Evolutionary conservation across 306 rosid species (phyloP).

Genomic region (Vigna trinervia): DNA sequence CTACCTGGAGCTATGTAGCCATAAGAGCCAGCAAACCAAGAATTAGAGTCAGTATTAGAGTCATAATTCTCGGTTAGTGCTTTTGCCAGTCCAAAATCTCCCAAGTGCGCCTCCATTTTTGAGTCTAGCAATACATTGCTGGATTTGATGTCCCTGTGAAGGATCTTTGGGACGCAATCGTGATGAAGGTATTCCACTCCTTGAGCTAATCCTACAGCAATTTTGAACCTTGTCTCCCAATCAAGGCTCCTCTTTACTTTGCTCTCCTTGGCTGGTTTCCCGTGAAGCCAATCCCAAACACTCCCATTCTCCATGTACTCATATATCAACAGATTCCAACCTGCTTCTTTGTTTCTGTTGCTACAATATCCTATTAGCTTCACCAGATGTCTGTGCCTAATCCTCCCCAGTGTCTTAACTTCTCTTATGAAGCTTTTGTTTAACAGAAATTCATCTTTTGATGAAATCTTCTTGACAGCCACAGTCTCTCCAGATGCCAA

Average conservation of each 20-base stretch:
- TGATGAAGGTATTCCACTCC: constrained; percentile 95
- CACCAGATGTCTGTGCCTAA: constrained; percentile 89
- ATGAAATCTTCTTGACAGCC: constrained; percentile 85
- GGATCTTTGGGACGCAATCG: constrained; percentile 84
- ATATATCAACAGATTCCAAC: constrained; percentile 79
- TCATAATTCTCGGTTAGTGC: constrained; percentile 65
- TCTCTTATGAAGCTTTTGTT: constrained; percentile 84
- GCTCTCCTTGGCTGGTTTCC: constrained; percentile 47
- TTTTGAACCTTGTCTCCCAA: constrained; percentile 86
- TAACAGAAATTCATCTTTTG: constrained; percentile 74
- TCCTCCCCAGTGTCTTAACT: constrained; percentile 89
- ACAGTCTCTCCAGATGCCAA: constrained; percentile 70
- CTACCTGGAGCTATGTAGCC: constrained; percentile 98
- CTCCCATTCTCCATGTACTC: constrained; percentile 95
- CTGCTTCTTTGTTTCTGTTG: constrained; percentile 65
- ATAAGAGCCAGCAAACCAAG: constrained; percentile 88
- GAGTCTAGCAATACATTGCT: constrained; percentile 87
- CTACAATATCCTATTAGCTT: constrained; percentile 86
- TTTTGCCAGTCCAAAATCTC: constrained; percentile 95
- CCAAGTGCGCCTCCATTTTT: constrained; percentile 91
- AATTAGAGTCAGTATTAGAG: constrained; percentile 69
- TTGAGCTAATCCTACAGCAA: constrained; percentile 83
- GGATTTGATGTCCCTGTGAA: constrained; percentile 90
- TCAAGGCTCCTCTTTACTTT: constrained; percentile 69
- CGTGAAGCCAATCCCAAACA: constrained; percentile 93